Evolutionary conservation across 371 early-diverging fungal genomes (phyloP), one percentile per base, ranked within the genome.

Genomic region (Nematocida sp.): DNA sequence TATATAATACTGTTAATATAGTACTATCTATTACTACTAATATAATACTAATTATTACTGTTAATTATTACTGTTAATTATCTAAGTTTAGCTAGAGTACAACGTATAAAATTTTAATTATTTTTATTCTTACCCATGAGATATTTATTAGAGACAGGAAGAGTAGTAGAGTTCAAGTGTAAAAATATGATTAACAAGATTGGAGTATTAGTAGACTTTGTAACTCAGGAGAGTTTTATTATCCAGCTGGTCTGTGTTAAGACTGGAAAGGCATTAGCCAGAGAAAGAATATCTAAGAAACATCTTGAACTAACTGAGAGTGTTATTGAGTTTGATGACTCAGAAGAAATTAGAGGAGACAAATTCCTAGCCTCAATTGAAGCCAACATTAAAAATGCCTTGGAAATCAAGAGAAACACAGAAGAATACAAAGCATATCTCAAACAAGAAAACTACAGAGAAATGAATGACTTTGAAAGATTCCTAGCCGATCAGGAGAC

Each of bases 391-490:
- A 34, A 55, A 48, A 35, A 48, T 0, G 55, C 25, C 7, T 19
- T 38, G 37, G 38, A 17, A 31, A 32, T 48, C 11, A 47, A 21
- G 19, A 19, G 48, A 27, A 52, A 11, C 13, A 15, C 27, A 35
- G 51, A 45, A 58, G 58, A 46, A 7, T 70, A 49, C 48, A 11
- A 60, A 35, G 32, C 15, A 17, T 13, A 27, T 11, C 15, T 70
- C 13, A 13, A 48, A 15, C 3, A n/a, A 2, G 74, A 35, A 13
- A 38, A 61, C 51, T 45, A 35, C 23, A 70, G 40, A 41, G 74
- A 70, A 41, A 41, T 70, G 61, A 70, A 70, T 32, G 74, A 70
- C 74, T 70, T 70, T 47, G 74, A 70, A 32, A 57, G 74, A 57
- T 70, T 70, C 55, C 27, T 70, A 34, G 34, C 40, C 37, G 74